Conservation (phyloP, 2,329 filamentous ascomycete species). For the Scytalidium lignicola region DNA sequence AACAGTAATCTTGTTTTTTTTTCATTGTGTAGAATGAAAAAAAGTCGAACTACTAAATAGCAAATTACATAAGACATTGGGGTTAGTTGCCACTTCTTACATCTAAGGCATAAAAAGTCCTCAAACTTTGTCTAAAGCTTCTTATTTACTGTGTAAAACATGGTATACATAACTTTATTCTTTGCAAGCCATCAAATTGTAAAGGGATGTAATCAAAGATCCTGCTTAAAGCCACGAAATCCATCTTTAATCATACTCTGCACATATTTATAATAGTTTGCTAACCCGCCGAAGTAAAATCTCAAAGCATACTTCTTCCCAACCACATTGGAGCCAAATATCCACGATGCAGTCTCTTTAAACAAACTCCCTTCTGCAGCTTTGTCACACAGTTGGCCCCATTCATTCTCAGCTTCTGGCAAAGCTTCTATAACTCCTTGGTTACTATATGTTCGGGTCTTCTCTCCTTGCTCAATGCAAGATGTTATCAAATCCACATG, state of each 20-base stretch:
- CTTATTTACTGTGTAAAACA: too few species aligned
- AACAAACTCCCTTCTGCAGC: constrained; percentile 22
- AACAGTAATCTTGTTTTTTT: too few species aligned
- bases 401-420: constrained; percentile 22
- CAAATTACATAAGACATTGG: too few species aligned
- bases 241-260: constrained; percentile 5
- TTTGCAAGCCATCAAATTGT: too few species aligned
- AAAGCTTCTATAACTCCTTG: constrained; percentile 22
- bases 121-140: too few species aligned
- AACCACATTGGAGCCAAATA: constrained; percentile 22
- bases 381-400: constrained; percentile 21
- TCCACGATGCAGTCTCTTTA: constrained; percentile 23
- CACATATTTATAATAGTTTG: constrained; percentile 26
- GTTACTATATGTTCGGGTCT: background rate
- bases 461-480: constrained; percentile 13
- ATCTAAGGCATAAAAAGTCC: too few species aligned
- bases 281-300: constrained; percentile 12
- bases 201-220: too few species aligned
- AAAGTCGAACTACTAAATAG: too few species aligned
- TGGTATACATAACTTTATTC: too few species aligned
- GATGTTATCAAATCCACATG: constrained; percentile 28
- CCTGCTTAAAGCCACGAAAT: constrained; percentile 18
- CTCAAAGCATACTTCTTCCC: constrained; percentile 8
- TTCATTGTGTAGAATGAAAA: too few species aligned
- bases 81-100: too few species aligned